Conservation (phyloP, 2,329 filamentous ascomycete genomes). For the Fusarium denticulatum region DNA sequence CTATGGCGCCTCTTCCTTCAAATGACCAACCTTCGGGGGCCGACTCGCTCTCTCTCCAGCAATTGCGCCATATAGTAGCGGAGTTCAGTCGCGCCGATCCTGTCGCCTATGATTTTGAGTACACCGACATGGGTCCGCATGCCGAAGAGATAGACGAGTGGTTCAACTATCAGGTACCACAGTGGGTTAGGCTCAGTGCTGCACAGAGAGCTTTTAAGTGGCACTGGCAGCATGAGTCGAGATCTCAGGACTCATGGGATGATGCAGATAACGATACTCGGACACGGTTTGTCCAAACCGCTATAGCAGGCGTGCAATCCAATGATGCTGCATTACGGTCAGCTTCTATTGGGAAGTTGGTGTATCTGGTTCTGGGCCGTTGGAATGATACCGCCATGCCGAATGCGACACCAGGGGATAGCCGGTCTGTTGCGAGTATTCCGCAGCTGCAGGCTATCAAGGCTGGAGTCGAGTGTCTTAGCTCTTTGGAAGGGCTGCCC, state of each 20-base stretch:
- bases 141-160: constrained; percentile 95
- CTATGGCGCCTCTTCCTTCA: constrained; percentile 44
- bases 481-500: constrained; percentile 60
- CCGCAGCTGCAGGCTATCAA: constrained; percentile 69
- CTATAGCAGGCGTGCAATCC: constrained; percentile 57
- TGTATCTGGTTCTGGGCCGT: constrained; percentile 73
- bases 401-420: constrained; percentile 52
- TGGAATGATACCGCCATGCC: constrained; percentile 75
- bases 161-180: constrained; percentile 92
- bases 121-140: constrained; percentile 76
- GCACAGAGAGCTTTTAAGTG: constrained; percentile 81
- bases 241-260: constrained; percentile 66
- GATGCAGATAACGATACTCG: constrained; percentile 67
- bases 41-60: constrained; percentile 79
- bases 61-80: constrained; percentile 77
- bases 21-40: constrained; percentile 54
- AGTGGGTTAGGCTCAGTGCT: constrained; percentile 80
- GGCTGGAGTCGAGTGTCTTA: constrained; percentile 61
- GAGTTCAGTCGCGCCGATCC: constrained; percentile 77
- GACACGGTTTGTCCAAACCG: constrained; percentile 65
- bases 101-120: constrained; percentile 85
- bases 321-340: constrained; percentile 60
- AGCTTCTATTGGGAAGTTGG: constrained; percentile 65
- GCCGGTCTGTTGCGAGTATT: constrained; percentile 62
- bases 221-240: constrained; percentile 71